Evolutionary conservation across 768 basidiomycete genomes (phyloP).

Genomic region (Xerocomellus intermedius): DNA sequence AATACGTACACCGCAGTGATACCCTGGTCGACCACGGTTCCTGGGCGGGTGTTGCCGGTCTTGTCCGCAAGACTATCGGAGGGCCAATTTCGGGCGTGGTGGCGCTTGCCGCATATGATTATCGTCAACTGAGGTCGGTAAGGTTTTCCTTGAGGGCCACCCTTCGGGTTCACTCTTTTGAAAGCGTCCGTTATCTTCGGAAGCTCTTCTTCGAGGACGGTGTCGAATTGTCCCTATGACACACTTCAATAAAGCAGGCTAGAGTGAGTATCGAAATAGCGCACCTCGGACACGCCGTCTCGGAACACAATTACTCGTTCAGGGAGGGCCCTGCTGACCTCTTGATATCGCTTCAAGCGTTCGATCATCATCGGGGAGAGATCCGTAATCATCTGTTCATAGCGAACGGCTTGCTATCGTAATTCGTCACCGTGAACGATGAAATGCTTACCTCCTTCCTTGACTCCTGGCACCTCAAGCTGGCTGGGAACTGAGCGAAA

Average conservation of each 20-base stretch:
- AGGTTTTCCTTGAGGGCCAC: slow-evolving; percentile 37
- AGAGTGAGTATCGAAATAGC: slow-evolving; percentile 11
- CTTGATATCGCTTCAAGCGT: slow-evolving; percentile 56
- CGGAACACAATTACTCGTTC: slow-evolving; percentile 71
- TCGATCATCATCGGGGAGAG: slow-evolving; percentile 69
- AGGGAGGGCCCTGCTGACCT: slow-evolving; percentile 57
- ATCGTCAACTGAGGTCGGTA: slow-evolving; percentile 70
- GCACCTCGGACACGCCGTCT: slow-evolving; percentile 79
- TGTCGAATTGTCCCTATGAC: slow-evolving; percentile 68
- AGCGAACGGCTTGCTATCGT: not conserved
- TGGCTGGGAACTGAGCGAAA: slow-evolving; percentile 79
- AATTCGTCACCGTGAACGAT: not conserved
- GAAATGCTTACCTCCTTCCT: slow-evolving; percentile 25
- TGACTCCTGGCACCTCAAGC: slow-evolving; percentile 59
- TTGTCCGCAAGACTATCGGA: slow-evolving; percentile 48
- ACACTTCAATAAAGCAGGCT: not conserved
- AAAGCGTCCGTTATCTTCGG: slow-evolving; percentile 63
- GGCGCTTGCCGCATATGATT: slow-evolving; percentile 78
- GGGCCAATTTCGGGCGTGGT: slow-evolving; percentile 57
- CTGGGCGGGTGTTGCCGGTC: slow-evolving; percentile 77
- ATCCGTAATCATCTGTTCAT: slow-evolving; percentile 65
- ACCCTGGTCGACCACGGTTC: slow-evolving; percentile 79
- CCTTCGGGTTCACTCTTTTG: slow-evolving; percentile 41
- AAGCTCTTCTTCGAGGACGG: slow-evolving; percentile 58
- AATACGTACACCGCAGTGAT: slow-evolving; percentile 61